Evolutionary conservation across 169 alveolate genomes (phyloP).

Genomic region (Theileria sp.): DNA sequence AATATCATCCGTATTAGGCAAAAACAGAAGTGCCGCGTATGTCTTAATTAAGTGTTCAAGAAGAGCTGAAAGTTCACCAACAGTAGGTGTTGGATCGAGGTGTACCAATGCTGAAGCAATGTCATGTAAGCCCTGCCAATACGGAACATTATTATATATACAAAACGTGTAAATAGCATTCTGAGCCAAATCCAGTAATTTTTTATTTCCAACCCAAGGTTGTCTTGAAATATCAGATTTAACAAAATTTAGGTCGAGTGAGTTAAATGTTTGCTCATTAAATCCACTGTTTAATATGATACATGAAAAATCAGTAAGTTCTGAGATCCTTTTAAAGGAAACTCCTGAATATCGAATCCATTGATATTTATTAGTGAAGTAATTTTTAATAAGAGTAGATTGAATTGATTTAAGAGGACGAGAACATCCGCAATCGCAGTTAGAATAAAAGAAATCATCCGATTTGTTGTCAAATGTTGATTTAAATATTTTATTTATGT

Average conservation of each 20-base stretch:
- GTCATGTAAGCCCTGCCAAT: constrained; percentile 69
- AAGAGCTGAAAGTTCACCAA: constrained; percentile 57
- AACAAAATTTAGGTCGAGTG: constrained; percentile 48
- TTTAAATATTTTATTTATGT: background rate
- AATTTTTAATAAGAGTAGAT: constrained; percentile 24
- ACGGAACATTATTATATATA: constrained; percentile 60
- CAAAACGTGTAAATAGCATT: constrained; percentile 55
- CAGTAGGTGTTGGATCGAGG: constrained; percentile 45
- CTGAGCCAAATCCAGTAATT: constrained; percentile 17
- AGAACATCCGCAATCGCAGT: constrained; percentile 57
- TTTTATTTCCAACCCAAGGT: constrained; percentile 42
- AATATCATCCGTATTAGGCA: constrained; percentile 16
- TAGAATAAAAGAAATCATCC: background rate
- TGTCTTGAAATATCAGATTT: constrained; percentile 56
- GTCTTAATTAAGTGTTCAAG: constrained; percentile 36
- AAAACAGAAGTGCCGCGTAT: constrained; percentile 41
- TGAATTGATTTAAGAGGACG: constrained; percentile 20
- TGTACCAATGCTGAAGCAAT: constrained; percentile 61
- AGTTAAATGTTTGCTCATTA: constrained; percentile 9
- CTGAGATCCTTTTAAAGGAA: constrained; percentile 12
- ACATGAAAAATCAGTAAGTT: constrained; percentile 26
- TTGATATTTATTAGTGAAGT: constrained; percentile 26
- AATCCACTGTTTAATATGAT: constrained; percentile 28
- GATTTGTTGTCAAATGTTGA: background rate
- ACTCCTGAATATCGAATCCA: constrained; percentile 31